Evolutionary conservation across 305 asterid genomes (phyloP).

Genomic region (Fraxinus sp.): DNA sequence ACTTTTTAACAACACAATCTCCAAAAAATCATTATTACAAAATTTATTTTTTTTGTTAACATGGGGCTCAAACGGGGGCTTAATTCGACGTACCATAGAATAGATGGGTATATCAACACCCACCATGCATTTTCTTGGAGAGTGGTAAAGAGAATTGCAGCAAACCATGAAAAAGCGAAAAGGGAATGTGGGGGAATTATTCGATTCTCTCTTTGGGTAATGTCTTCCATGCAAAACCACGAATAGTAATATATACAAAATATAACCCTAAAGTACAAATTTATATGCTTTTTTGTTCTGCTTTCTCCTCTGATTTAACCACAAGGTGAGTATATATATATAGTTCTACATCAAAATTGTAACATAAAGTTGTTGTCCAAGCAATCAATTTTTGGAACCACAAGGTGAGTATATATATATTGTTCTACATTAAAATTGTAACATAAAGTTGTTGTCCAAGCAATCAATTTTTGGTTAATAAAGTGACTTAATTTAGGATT

Average conservation of each 20-base stretch:
- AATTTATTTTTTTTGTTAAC: too few species aligned
- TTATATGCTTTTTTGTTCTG: background rate
- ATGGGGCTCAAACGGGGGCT: too few species aligned
- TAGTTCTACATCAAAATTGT: too few species aligned
- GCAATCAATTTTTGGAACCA: too few species aligned
- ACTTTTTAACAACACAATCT: too few species aligned
- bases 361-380: too few species aligned
- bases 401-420: background rate
- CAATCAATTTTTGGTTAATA: background rate
- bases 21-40: too few species aligned
- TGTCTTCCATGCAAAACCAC: constrained; percentile 52
- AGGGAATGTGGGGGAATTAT: constrained; percentile 46
- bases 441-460: background rate
- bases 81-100: background rate
- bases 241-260: constrained; percentile 3
- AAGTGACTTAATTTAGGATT: background rate
- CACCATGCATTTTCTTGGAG: constrained; percentile 77
- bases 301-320: background rate
- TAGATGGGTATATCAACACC: constrained; percentile 25
- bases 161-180: constrained; percentile 52
- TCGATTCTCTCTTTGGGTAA: constrained; percentile 75
- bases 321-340: background rate
- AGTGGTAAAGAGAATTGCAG: constrained; percentile 6
- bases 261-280: constrained; percentile 21
- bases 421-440: background rate